These are phyloP conservation scores for Jaltomata sinuosa DNA, from an alignment of 257 asterid genomes.

Conservation along the genomic window DNA sequence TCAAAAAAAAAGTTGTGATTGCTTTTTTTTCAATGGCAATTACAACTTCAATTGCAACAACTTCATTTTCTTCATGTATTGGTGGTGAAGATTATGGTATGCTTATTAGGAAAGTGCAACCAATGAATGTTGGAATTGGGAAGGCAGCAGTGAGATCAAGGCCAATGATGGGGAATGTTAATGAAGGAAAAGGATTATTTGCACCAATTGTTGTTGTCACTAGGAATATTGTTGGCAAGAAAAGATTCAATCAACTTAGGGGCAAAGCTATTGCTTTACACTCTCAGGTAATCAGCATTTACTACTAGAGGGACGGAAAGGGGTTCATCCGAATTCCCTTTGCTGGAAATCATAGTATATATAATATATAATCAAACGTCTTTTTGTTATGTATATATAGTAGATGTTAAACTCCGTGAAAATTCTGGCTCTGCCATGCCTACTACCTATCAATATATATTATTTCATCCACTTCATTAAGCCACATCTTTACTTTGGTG, in stretches of 20 bases:
- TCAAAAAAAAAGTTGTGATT: neutral
- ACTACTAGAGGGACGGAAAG: too few species aligned
- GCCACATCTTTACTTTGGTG: neutral
- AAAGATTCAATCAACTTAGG: constrained; percentile 76
- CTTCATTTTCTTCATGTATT: constrained; percentile 23
- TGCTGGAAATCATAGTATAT: too few species aligned
- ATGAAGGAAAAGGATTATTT: constrained; percentile 73
- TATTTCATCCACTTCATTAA: too few species aligned
- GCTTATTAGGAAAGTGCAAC: constrained; percentile 19
- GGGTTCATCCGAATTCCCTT: too few species aligned
- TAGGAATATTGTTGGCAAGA: constrained; percentile 73
- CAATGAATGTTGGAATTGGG: constrained; percentile 21
- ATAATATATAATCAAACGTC: too few species aligned
- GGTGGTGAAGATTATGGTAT: constrained; percentile 43
- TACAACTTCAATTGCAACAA: constrained; percentile 47
- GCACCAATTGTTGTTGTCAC: constrained; percentile 71
- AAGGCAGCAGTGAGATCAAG: constrained; percentile 40
- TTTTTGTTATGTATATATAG: too few species aligned
- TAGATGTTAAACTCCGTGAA: too few species aligned
- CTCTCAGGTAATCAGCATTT: constrained; percentile 55
- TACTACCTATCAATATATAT: too few species aligned
- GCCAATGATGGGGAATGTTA: constrained; percentile 84
- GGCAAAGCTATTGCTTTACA: constrained; percentile 96
- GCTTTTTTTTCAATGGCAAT: constrained; percentile 24
- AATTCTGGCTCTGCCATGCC: too few species aligned